A percentile compares a stretch with the other conserved stretches of the same genome.
These are phyloP conservation scores for Cladobotryum mycophilum DNA, from an alignment of 2,329 filamentous ascomycete species.

Conservation along the genomic window DNA sequence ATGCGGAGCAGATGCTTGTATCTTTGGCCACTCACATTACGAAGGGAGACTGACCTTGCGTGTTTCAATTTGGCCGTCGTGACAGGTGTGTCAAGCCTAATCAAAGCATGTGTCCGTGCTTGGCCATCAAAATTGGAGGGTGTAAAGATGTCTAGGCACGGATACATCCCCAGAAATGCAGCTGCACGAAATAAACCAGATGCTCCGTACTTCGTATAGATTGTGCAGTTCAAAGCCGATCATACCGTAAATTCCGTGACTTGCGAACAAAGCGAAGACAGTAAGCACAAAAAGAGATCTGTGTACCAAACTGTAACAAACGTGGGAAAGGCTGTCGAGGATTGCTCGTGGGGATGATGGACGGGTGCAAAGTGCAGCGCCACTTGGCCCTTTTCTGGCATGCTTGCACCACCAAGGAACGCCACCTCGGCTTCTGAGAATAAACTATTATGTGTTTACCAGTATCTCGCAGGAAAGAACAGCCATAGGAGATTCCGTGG, in stretches of 20 bases:
- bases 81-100: slow-evolving; percentile 8
- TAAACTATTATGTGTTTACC: not conserved
- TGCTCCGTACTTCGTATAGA: too few relatives aligned
- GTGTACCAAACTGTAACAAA: not conserved
- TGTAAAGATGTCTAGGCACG: too few relatives aligned
- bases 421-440: slow-evolving; percentile 13
- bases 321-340: not conserved
- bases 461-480: not conserved
- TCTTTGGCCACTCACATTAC: too few relatives aligned
- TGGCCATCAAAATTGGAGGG: too few relatives aligned
- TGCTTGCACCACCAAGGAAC: slow-evolving; percentile 1
- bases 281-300: not conserved
- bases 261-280: too few relatives aligned
- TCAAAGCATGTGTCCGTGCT: not conserved
- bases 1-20: not conserved
- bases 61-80: slow-evolving; percentile 5
- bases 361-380: not conserved
- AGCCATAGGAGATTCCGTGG: not conserved
- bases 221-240: too few relatives aligned
- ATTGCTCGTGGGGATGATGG: not conserved
- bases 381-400: not conserved
- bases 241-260: too few relatives aligned
- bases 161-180: too few relatives aligned
- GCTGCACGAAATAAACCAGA: too few relatives aligned
- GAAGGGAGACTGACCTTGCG: too few relatives aligned